Percentiles rank a stretch among this genome's conserved stretches.
Conservation (phyloP, 768 basidiomycete species). For the Lactarius pseudohatsudake region DNA sequence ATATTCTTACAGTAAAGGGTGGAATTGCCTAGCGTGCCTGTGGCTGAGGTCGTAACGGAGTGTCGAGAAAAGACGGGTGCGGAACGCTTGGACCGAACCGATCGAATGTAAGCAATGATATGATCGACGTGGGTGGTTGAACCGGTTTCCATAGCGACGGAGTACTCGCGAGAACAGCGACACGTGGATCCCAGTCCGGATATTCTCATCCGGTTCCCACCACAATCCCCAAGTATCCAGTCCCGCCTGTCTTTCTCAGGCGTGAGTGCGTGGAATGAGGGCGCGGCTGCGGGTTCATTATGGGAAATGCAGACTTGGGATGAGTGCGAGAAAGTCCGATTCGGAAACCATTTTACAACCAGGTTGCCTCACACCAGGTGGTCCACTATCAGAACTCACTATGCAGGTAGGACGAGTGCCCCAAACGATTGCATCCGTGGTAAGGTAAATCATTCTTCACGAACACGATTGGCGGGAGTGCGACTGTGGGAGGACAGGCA, state of each 20-base stretch:
- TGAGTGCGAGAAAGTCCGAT: too few relatives aligned
- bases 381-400: background rate
- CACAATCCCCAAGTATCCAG: slow-evolving; percentile 74
- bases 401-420: background rate
- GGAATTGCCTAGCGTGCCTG: too few relatives aligned
- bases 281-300: too few relatives aligned
- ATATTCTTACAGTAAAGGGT: too few relatives aligned
- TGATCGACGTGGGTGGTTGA: slow-evolving; percentile 49
- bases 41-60: slow-evolving; percentile 53
- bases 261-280: slow-evolving; percentile 35
- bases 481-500: background rate
- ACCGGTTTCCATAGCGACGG: slow-evolving; percentile 64
- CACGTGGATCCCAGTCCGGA: too few relatives aligned
- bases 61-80: slow-evolving; percentile 68
- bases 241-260: slow-evolving; percentile 70
- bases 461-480: background rate
- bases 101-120: slow-evolving; percentile 57
- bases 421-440: background rate
- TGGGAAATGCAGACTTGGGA: too few relatives aligned
- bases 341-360: too few relatives aligned
- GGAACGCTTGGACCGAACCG: slow-evolving; percentile 78
- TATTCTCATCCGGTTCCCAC: slow-evolving; percentile 7
- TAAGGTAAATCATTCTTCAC: background rate
- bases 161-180: too few relatives aligned
- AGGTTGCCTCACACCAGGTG: background rate